Percentiles rank a stretch among this genome's conserved stretches.
These are phyloP conservation scores for Kuraishia ogatae DNA, from an alignment of 805 yeast species.

Conservation along the genomic window DNA sequence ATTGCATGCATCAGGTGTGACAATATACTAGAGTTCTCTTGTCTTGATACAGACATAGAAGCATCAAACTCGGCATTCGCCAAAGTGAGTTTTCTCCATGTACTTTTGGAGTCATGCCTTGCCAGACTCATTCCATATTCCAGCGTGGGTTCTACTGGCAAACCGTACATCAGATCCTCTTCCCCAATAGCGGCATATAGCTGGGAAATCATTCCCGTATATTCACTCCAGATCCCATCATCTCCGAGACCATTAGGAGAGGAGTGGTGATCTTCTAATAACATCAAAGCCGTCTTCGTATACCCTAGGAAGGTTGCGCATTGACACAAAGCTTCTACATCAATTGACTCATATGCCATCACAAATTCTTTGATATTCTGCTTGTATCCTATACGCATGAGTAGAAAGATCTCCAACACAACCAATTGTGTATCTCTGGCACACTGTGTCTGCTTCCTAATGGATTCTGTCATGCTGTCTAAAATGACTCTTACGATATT, in stretches of 20 bases:
- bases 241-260: constrained; percentile 4
- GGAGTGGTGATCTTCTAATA: constrained; percentile 34
- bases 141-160: constrained; percentile 51
- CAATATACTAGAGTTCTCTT: neutral
- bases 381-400: constrained; percentile 32
- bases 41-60: constrained; percentile 10
- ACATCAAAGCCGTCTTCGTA: constrained; percentile 35
- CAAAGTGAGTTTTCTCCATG: constrained; percentile 38
- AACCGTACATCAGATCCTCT: constrained; percentile 54
- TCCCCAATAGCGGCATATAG: constrained; percentile 52
- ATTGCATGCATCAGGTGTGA: constrained; percentile 28
- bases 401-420: constrained; percentile 22
- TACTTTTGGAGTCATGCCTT: constrained; percentile 18
- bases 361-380: constrained; percentile 18
- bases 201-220: constrained; percentile 12
- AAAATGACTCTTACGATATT: neutral
- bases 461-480: neutral
- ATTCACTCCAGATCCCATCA: constrained; percentile 6
- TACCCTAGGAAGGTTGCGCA: constrained; percentile 24
- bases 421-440: constrained; percentile 9
- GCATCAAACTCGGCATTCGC: constrained; percentile 52
- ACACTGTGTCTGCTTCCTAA: neutral
- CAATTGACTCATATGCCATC: constrained; percentile 21
- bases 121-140: constrained; percentile 39
- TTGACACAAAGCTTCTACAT: constrained; percentile 17